Evolutionary conservation across 1,284 basidiomycete genomes (phyloP), one percentile per base, ranked within the genome.

Genomic region (Ustilago esculenta): DNA sequence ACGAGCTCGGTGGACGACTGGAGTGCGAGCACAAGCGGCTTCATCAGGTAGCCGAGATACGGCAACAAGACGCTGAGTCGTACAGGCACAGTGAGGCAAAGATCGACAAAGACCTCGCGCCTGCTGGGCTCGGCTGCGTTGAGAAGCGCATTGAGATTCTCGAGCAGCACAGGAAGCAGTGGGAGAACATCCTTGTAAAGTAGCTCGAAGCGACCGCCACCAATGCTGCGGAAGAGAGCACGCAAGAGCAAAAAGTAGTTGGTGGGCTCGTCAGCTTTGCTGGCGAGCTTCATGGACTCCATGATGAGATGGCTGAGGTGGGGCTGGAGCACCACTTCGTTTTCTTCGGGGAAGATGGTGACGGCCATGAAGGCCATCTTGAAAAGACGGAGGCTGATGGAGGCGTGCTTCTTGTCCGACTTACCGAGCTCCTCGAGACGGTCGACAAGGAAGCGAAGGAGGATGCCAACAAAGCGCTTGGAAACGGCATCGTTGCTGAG

Each of bases 121-220:
- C 73, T 43, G 44, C 71, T 67, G 17, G 76, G 65, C 52, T 81
- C 79, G 2, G 80, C 80, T 0, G 77, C 76, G 44, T 76, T 76
- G 61, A 81, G 73, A n/a, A 81, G 60, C 43, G 71, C 55, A 69
- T 96, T 96, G 45, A 99, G 86, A 72, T 90, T 93, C 82, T 98
- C 96, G 53, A 99, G 87, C 89, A 98, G 93, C 79, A 98, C 94
- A 18, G 95, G 95, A 1, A 99, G 86, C 29, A 98, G 88, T 2
- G 97, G 95, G 12, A 98, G 85, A 5, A 99, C 94, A 79, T 97
- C 95, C 81, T 95, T 94, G 85, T 98, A 99, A 39, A 98, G 84
- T 34, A 92, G 86, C 82, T 98, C 96, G 82, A 97, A 98, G 23
- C 92, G 87, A 9, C 95, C 96, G 1, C 93, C 94, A n/a, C 97